phyloP scores from a whole-genome alignment of 441 rosid species.

The Sinapis alba region DNA sequence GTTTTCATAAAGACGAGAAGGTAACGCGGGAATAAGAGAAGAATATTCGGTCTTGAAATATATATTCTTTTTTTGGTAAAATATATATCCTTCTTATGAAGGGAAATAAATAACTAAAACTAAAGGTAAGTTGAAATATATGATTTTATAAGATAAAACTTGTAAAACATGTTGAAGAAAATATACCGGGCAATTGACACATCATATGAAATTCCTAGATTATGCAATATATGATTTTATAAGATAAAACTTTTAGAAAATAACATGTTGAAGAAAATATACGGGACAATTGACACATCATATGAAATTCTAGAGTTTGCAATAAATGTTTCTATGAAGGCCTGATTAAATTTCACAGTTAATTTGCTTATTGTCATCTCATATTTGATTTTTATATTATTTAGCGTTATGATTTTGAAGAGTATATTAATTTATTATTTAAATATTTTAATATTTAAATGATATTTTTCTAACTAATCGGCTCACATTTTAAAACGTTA shows the following conservation, averaged over 20 bases:
- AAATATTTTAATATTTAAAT: no score
- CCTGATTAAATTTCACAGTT: background rate
- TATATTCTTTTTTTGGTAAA: background rate
- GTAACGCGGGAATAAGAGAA: conserved; percentile 25
- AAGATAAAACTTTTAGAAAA: no score
- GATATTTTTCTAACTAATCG: background rate
- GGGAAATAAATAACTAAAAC: background rate
- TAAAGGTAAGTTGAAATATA: background rate
- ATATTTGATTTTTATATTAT: background rate
- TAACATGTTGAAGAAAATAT: no score
- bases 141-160: background rate
- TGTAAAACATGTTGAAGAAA: background rate
- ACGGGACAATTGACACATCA: background rate
- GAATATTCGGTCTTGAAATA: conserved; percentile 26
- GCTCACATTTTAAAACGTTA: background rate
- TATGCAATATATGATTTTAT: background rate
- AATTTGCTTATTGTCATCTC: background rate
- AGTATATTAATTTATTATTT: background rate
- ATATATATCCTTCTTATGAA: conserved; percentile 20
- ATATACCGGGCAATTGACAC: background rate
- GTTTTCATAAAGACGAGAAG: background rate
- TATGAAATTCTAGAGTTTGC: background rate
- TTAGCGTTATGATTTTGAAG: background rate
- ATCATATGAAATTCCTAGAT: background rate
- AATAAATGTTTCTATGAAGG: background rate